Percentiles rank a stretch among this genome's conserved stretches.
Evolutionary conservation across 2,329 filamentous ascomycete species (phyloP).

Genomic region (Trichoderma hamatum): DNA sequence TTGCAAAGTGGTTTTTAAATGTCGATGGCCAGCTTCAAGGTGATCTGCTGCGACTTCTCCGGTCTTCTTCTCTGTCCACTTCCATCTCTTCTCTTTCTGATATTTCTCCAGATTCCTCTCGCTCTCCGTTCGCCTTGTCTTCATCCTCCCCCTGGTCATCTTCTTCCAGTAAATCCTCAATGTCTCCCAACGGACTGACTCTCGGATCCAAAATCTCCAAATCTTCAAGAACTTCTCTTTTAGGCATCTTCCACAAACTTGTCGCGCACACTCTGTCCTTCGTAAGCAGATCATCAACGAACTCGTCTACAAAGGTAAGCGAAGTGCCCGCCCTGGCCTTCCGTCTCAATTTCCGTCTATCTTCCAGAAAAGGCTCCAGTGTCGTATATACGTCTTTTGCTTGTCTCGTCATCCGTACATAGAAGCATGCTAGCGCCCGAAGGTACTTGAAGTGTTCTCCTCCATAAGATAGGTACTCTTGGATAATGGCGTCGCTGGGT

Average conservation of each 20-base stretch:
- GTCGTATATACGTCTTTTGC: constrained; percentile 78
- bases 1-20: not conserved
- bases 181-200: constrained; percentile 78
- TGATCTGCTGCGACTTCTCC: constrained; percentile 36
- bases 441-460: constrained; percentile 84
- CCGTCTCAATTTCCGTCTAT: constrained; percentile 80
- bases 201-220: constrained; percentile 83
- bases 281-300: constrained; percentile 86
- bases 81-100: constrained; percentile 46
- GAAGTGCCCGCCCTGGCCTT: constrained; percentile 73
- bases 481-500: constrained; percentile 75
- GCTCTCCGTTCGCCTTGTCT: constrained; percentile 32
- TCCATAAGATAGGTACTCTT: constrained; percentile 77
- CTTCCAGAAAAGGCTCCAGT: constrained; percentile 81
- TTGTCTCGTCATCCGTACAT: constrained; percentile 84
- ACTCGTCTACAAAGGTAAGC: constrained; percentile 85
- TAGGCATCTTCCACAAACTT: constrained; percentile 88
- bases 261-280: constrained; percentile 92
- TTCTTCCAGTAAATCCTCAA: constrained; percentile 71
- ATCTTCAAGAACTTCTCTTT: constrained; percentile 81
- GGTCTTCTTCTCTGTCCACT: constrained; percentile 40
- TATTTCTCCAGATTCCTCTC: constrained; percentile 48
- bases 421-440: constrained; percentile 86
- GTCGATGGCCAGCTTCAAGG: constrained; percentile 31
- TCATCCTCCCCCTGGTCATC: constrained; percentile 45